Evolutionary conservation across 768 basidiomycete species (phyloP), one percentile per base, ranked within the genome.

Genomic region (Podaxis carcinomalis): DNA sequence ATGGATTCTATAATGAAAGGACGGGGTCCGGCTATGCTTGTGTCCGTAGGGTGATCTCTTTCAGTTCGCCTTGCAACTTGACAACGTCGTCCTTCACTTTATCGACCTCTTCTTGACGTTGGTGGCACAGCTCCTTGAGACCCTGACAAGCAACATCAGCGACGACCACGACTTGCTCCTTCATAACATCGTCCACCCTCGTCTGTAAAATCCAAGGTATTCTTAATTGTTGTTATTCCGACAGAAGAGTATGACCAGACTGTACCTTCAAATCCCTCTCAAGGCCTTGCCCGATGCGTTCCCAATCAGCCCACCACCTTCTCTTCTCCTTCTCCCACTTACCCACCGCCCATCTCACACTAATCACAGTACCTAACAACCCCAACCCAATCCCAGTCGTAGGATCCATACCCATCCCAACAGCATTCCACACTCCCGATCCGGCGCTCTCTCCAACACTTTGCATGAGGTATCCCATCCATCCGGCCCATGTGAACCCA

Each of bases 251-350:
- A 46, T 44, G 60, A 57, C 44, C 37, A 61, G 37, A 35, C 16
- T 10, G 16, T 68, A 87, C 89, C 78, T 79, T 77, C 21, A 90
- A 71, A 71, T 92, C 89, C 49, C 89, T 77, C 50, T 80, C 77
- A 39, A 90, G 74, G 0, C 90, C 87, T 51, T 85, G 77, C 5
- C 83, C 81, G 2, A 90, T 76, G 52, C 90, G 77, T 19, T 67
- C 68, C 78, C 84, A 88, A 68, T 91, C 89, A 56, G 81, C 78
- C 82, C 82, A 81, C 89, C 89, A 93, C 62, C 74, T 75, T 59
- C 72, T 74, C 69, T 88, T 87, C 2, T 84, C 83, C 64, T 77
- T 82, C 59, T 90, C 88, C 88, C 89, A 92, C 61, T 76, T 77
- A 11, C 83, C 81, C 4, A 88, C 76, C 1, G 80, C 82, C 86